Base-by-base conservation (phyloP, 208 protist species). In the Acanthamoeba sp. region DNA sequence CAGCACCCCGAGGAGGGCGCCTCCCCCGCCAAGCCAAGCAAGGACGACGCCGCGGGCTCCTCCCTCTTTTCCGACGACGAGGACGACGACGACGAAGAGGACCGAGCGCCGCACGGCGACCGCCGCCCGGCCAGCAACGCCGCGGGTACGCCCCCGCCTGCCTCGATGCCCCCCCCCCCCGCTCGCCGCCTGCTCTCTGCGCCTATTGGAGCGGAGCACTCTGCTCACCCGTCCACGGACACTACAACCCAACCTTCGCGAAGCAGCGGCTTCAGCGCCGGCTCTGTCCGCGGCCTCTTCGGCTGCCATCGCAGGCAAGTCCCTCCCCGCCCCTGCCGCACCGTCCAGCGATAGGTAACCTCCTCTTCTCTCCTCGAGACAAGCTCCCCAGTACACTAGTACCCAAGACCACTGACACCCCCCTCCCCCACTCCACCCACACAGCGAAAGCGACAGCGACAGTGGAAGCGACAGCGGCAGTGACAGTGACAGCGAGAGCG, bases 31-130 rank as follows among this genome's bases (percentile, higher is more conserved):
- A 71, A 6, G 6, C 6, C 62, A 29, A 22, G 62, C 24, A 18
- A 76, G 34, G 18, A 22, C 18, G 66, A 38, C 2, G 66, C 14
- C 34, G 66, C 66, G 4, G 66, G 20, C 3, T 7, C 7, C n/a
- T 76, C 66, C 27, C 66, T 76, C 34, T 76, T 76, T 20, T 76
- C 66, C 29, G 66, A 76, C 27, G 66, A 76, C 12, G 66, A 76
- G 24, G 66, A 76, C 20, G n/a, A 76, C 20, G 22, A 62, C 12
- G 55, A 62, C 55, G 20, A 62, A 4, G 55, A 16, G 48, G 48
- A 55, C 16, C 6, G 16, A 55, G 6, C 48, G 48, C 48, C 48
- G n/a, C n/a, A n/a, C n/a, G n/a, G n/a, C n/a, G n/a, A 62, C 16
- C 59, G 59, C 16, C 59, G 29, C 20, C 59, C 29, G 5, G 27